A percentile compares a stretch with the other conserved stretches of the same genome.
Conservation (phyloP, 352 stramenopile species). For the Lagenidium giganteum region DNA sequence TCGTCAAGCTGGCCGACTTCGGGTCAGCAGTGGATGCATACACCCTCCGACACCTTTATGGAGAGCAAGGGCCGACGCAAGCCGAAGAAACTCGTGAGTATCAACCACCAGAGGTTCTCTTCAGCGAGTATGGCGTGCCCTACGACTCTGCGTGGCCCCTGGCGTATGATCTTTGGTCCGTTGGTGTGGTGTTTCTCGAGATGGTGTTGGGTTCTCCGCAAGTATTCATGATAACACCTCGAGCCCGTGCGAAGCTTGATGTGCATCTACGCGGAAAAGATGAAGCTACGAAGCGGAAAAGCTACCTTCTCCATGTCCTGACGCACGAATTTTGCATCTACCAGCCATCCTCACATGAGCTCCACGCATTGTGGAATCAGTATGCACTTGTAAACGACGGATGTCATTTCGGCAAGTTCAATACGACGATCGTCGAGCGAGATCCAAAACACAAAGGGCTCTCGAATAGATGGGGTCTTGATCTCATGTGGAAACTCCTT, state of each 20-base stretch:
- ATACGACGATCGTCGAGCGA: conserved; percentile 84
- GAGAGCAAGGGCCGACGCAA: conserved; percentile 64
- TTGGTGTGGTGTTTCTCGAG: conserved; percentile 95
- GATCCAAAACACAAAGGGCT: conserved; percentile 91
- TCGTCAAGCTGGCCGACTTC: conserved; percentile 85
- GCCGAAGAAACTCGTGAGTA: conserved; percentile 94
- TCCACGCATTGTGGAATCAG: conserved; percentile 52
- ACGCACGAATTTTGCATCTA: conserved; percentile 85
- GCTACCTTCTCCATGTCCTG: conserved; percentile 73
- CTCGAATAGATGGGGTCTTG: conserved; percentile 68
- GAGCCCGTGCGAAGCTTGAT: conserved; percentile 90
- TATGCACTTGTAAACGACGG: conserved; percentile 72
- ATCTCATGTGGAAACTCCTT: conserved; percentile 93
- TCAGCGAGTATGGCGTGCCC: conserved; percentile 43
- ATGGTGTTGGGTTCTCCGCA: conserved; percentile 92
- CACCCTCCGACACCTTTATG: conserved; percentile 72
- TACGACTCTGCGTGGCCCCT: conserved; percentile 58
- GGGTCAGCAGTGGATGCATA: conserved; percentile 83
- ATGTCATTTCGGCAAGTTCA: conserved; percentile 89
- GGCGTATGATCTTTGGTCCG: conserved; percentile 90
- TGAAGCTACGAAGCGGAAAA: conserved; percentile 35
- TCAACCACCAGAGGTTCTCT: conserved; percentile 90
- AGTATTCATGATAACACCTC: conserved; percentile 73
- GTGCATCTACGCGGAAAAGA: conserved; percentile 55
- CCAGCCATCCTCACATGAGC: conserved; percentile 45